Conservation (phyloP, 2,329 filamentous ascomycete species). For the Aspergillus thermomutatus region DNA sequence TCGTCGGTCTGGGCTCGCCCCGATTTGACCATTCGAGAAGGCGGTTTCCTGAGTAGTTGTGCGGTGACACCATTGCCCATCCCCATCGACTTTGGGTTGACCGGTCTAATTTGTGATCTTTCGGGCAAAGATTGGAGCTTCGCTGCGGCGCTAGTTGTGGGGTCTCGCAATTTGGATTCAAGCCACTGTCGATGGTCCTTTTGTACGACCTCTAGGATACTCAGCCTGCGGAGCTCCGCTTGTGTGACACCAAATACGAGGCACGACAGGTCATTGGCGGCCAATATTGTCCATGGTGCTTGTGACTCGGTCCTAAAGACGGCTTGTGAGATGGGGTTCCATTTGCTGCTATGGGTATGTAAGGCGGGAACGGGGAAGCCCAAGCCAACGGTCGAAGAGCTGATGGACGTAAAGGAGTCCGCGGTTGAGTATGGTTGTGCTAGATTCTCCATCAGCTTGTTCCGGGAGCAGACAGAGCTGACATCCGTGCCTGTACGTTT, state of each 20-base stretch:
- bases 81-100: slow-evolving; percentile 46
- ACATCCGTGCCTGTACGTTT: slow-evolving; percentile 89
- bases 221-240: slow-evolving; percentile 88
- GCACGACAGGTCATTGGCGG: slow-evolving; percentile 94
- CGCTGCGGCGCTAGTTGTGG: slow-evolving; percentile 49
- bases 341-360: slow-evolving; percentile 88
- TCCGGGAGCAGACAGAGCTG: slow-evolving; percentile 69
- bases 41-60: slow-evolving; percentile 78
- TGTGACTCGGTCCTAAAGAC: slow-evolving; percentile 95
- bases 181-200: slow-evolving; percentile 87
- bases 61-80: slow-evolving; percentile 85
- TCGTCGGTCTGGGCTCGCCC: slow-evolving; percentile 57
- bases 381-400: slow-evolving; percentile 33
- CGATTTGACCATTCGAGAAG: slow-evolving; percentile 50
- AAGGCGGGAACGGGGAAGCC: slow-evolving; percentile 52
- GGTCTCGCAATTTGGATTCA: slow-evolving; percentile 73
- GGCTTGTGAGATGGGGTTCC: slow-evolving; percentile 86
- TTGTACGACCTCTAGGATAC: slow-evolving; percentile 91
- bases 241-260: slow-evolving; percentile 99
- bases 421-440: slow-evolving; percentile 71
- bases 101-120: slow-evolving; percentile 35
- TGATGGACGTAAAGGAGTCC: slow-evolving; percentile 43
- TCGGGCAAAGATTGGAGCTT: slow-evolving; percentile 31
- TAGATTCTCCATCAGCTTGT: slow-evolving; percentile 79
- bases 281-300: slow-evolving; percentile 90